Base-by-base conservation (phyloP, 108 stramenopile genomes). In the Cyclostephanos invisitatus region DNA sequence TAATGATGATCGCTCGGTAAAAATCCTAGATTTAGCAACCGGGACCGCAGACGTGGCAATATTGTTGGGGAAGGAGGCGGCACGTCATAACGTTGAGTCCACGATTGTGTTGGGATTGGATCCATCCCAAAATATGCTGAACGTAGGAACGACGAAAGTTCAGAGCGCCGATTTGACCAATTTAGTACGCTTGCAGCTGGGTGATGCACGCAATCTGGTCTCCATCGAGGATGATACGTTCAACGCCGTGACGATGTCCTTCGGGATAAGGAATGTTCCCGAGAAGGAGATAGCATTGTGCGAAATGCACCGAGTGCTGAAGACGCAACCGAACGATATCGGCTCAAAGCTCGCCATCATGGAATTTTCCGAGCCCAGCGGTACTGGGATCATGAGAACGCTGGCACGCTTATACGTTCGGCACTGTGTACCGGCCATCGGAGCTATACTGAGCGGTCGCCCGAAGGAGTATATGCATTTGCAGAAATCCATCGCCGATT, bases 41-140 rank as follows among this genome's bases (percentile, higher is more conserved):
- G 95, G 95, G 15, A 96, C 95, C 0, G 96, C 95, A 2, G 96
- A 97, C 70, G 96, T 97, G n/a, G 95, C 96, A 18, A 78, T 97
- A 44, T 83, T 95, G 60, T 59, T 93, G 24, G 83, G 89, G 18
- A 70, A 82, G 59, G 75, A 70, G 58, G 80, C 83, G 24, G 62
- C 71, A 4, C 42, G 67, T 29, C 65, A 85, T 35, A 20, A 61
- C 5, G 40, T 44, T 25, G 11, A 25, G 2, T 3, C 20, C 35
- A 44, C 15, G 17, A 61, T 15, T 21, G 83, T 92, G 15, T 63
- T 86, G 55, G 96, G 93, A 50, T 67, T 97, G 44, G 96, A 97
- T 78, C 96, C 96, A 11, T 91, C 89, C 37, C 67, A 82, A 47
- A 91, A 89, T 49, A 97, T 97, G 96, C 64, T 97, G n/a, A 67